These are phyloP conservation scores for Ogataea henricii DNA, from an alignment of 805 yeast genomes.

Conservation along the genomic window DNA sequence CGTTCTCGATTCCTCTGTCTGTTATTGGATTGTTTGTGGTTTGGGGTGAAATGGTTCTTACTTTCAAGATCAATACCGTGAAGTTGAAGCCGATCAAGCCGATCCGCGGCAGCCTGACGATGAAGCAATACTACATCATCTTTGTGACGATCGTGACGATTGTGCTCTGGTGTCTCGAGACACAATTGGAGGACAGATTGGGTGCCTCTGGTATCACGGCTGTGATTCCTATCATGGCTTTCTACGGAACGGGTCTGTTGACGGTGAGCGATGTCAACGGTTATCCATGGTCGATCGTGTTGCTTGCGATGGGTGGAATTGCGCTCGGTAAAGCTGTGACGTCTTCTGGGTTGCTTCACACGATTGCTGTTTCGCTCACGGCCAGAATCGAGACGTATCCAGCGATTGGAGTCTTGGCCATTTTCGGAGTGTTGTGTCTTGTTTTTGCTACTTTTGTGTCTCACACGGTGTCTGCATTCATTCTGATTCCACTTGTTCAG, in stretches of 20 bases:
- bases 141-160: slow-evolving; percentile 46
- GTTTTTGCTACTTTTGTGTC: slow-evolving; percentile 57
- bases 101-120: slow-evolving; percentile 46
- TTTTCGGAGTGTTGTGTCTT: slow-evolving; percentile 50
- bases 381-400: slow-evolving; percentile 43
- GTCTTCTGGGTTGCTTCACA: slow-evolving; percentile 48
- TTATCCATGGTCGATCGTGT: slow-evolving; percentile 56
- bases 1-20: slow-evolving; percentile 50
- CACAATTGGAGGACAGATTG: slow-evolving; percentile 42
- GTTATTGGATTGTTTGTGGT: slow-evolving; percentile 41
- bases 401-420: slow-evolving; percentile 46
- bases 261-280: slow-evolving; percentile 51
- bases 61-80: slow-evolving; percentile 51
- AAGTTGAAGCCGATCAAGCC: slow-evolving; percentile 50
- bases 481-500: slow-evolving; percentile 51
- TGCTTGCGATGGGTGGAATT: slow-evolving; percentile 58
- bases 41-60: slow-evolving; percentile 54
- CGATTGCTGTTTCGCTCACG: slow-evolving; percentile 49
- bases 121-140: slow-evolving; percentile 45
- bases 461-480: slow-evolving; percentile 57
- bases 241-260: slow-evolving; percentile 52
- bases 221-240: slow-evolving; percentile 47
- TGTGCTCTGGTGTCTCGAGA: slow-evolving; percentile 50
- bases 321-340: slow-evolving; percentile 54
- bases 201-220: slow-evolving; percentile 53